Base-by-base conservation (phyloP, 768 basidiomycete species). In the Pleurotus tuber-regium region DNA sequence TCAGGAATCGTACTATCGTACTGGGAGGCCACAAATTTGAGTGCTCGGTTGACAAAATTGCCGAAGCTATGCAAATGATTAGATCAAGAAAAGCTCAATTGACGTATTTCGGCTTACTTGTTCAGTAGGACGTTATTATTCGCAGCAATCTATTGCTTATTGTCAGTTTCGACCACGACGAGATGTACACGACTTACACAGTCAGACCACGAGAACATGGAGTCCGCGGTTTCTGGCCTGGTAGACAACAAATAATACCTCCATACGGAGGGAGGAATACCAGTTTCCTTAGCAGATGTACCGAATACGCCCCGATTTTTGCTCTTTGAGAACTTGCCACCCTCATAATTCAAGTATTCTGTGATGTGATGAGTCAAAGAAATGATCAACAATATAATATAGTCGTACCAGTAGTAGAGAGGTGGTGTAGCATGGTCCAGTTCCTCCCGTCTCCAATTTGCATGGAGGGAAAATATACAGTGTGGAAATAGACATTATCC, bases 321-420 rank as follows among this genome's bases (percentile, higher is more conserved):
- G 62, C 92, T 94, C 73, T 99, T 99, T 35, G 94, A 97, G 77
- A 99, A 99, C 66, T 99, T 99, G 31, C 95, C 95, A 23, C 93
- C 92, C 66, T 99, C 97, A 67, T 98, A 98, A 63, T 98, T 98
- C 59, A 98, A 75, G 66, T 95, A 98, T 67, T 99, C 96, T 96
- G 59, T 9, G 28, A 38, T 21, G 18, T 8, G 12, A 21, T n/a
- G 35, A 14, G 16, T 23, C 26, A 48, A 18, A 28, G 31, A 21
- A 23, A 16, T 7, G 16, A 46, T 18, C 19, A 10, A 28, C 24
- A 50, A n/a, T 19, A 1, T 30, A n/a, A 10, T 14, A n/a, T 14
- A 28, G 18, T 9, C 79, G 55, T 52, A 93, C 95, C 95, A 29
- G 97, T 99, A 1, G 93, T 93, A 3, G 94, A 96, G 43, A 99